phyloP scores from a whole-genome alignment of 441 rosid genomes.

The Erodium trifolium region DNA sequence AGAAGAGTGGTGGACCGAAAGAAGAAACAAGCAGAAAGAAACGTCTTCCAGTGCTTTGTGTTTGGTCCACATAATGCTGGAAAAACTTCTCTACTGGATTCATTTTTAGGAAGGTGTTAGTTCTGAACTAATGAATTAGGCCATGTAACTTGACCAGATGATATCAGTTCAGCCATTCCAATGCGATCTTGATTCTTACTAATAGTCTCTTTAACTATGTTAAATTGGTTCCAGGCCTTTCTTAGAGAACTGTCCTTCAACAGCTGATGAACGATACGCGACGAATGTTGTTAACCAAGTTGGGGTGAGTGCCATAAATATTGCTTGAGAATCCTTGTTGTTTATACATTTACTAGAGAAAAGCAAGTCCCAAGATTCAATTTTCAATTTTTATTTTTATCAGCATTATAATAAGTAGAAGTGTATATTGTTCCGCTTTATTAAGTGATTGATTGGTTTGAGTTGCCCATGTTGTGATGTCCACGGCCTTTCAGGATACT shows the following conservation, averaged over 20 bases:
- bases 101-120: conserved; percentile 52
- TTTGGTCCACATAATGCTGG: conserved; percentile 64
- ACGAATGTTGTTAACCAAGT: conserved; percentile 44
- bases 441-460: no score
- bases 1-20: conserved; percentile 53
- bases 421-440: no score
- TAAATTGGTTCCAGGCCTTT: conserved; percentile 42
- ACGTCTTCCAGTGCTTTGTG: conserved; percentile 54
- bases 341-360: no score
- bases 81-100: conserved; percentile 51
- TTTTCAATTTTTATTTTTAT: no score
- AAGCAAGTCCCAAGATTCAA: no score
- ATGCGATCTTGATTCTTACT: conserved; percentile 9
- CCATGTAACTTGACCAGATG: conserved; percentile 7
- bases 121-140: conserved; percentile 14
- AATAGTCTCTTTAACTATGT: background rate
- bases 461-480: background rate
- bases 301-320: conserved; percentile 35
- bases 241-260: conserved; percentile 37
- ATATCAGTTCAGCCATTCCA: conserved; percentile 9
- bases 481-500: conserved; percentile 28
- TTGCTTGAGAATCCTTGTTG: no score
- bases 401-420: conserved; percentile 12
- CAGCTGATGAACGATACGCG: conserved; percentile 44
- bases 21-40: conserved; percentile 56